Evolutionary conservation across 2,329 filamentous ascomycete genomes (phyloP), one percentile per base, ranked within the genome.

Genomic region (Alternaria infectoria): DNA sequence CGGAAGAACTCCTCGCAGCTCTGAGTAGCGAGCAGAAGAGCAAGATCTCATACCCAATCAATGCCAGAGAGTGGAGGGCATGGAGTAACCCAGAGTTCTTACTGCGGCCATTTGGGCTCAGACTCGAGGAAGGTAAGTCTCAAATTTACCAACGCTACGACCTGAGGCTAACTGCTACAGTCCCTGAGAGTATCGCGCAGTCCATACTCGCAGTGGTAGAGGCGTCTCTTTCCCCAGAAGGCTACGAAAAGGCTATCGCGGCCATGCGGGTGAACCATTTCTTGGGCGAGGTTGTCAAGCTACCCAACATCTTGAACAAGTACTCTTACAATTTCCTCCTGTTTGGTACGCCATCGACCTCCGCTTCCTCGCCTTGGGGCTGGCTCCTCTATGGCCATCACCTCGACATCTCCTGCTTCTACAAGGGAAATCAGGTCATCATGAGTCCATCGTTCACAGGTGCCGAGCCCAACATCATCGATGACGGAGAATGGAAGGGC

Each of bases 321-420:
- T 88, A 86, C 80, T 91, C 89, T 1, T 93, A 93, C 84, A 93
- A 93, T 79, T 90, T 93, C 62, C 86, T 88, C 36, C 81, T 93
- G 2, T 93, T 93, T 73, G 90, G 90, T 11, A 78, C 79, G 10
- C 90, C 90, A 0, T 89, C 87, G 0, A 74, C 80, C 0, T 81
- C 81, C 0, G 79, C 81, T 0, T 69, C 69, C 1, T 72, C 79
- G 3, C 88, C 90, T 0, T 93, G 91, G 91, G 91, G 91, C 1
- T 91, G 87, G 79, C 87, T 88, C 0, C 88, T 93, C 71, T 95
- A 93, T 79, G 92, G 92, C 7, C 92, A 95, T 76, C 92, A 95
- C 70, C 83, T 95, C 3, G 93, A 90, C 69, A 83, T 94, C 3
- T 89, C 89, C 70, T 84, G 91, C 21, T 91, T 93, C 74, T 83